These are phyloP conservation scores for Pseudopyricularia javanii DNA, from an alignment of 2,329 filamentous ascomycete genomes.

Conservation along the genomic window DNA sequence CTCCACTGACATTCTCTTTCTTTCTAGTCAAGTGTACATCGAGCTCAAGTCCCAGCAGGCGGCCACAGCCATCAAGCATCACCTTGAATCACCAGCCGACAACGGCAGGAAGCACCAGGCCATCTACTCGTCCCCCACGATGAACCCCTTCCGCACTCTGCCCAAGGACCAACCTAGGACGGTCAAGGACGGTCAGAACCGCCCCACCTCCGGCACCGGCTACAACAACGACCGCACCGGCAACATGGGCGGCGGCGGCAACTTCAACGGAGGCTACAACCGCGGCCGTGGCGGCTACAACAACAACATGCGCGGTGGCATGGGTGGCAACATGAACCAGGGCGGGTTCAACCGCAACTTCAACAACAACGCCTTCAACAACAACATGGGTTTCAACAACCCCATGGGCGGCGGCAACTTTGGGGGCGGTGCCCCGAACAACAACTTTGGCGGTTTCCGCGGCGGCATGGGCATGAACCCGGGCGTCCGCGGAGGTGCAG, in stretches of 20 bases:
- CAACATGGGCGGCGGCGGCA: slow-evolving; percentile 30
- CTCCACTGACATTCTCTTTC: not conserved
- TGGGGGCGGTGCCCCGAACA: slow-evolving; percentile 29
- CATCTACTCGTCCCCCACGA: slow-evolving; percentile 61
- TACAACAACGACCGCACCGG: slow-evolving; percentile 33
- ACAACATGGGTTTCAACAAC: slow-evolving; percentile 6
- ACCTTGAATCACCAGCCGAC: slow-evolving; percentile 53
- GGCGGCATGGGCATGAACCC: slow-evolving; percentile 34
- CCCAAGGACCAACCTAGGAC: slow-evolving; percentile 75
- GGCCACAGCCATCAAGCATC: slow-evolving; percentile 72
- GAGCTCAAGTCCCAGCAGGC: slow-evolving; percentile 77
- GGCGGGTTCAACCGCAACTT: slow-evolving; percentile 16
- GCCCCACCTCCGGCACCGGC: slow-evolving; percentile 29
- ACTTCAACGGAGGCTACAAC: slow-evolving; percentile 30
- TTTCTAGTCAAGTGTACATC: slow-evolving; percentile 59
- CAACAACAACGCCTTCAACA: slow-evolving; percentile 3
- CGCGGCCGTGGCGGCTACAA: slow-evolving; percentile 27
- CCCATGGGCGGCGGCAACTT: slow-evolving; percentile 24
- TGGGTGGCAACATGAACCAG: slow-evolving; percentile 6
- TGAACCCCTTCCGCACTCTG: slow-evolving; percentile 82
- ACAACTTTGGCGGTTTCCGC: slow-evolving; percentile 28
- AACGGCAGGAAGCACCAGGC: slow-evolving; percentile 62
- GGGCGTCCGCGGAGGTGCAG: slow-evolving; percentile 34
- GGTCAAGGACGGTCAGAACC: slow-evolving; percentile 50
- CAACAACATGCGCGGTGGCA: slow-evolving; percentile 14